Percentiles rank a stretch among this genome's conserved stretches.
phyloP scores from a whole-genome alignment of 2,329 filamentous ascomycete genomes.

The Periconia macrospinosa region DNA sequence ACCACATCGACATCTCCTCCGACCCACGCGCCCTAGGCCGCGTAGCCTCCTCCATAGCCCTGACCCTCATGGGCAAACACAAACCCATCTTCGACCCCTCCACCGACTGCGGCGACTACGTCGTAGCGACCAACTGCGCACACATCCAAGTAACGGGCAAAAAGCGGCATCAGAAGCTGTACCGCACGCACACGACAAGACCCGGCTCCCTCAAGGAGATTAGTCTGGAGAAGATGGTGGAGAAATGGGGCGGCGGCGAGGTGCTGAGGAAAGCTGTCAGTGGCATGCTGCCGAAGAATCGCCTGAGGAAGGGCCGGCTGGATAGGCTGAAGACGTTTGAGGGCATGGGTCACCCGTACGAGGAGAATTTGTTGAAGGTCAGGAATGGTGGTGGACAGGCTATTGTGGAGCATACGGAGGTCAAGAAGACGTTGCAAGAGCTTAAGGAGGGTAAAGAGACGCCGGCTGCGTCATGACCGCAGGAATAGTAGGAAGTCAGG shows the following conservation, averaged over 20 bases:
- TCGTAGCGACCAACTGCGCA: conserved; percentile 88
- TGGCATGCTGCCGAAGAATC: conserved; percentile 98
- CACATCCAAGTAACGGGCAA: conserved; percentile 86
- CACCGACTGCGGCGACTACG: conserved; percentile 98
- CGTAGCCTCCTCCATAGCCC: conserved; percentile 82
- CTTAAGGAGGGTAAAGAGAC: conserved; percentile 18
- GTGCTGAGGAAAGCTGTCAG: conserved; percentile 88
- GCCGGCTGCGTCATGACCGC: conserved; percentile 21
- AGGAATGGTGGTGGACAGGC: conserved; percentile 43
- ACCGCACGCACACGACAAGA: conserved; percentile 91
- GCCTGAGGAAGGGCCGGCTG: conserved; percentile 83
- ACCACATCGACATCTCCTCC: conserved; percentile 76
- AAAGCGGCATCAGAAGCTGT: conserved; percentile 91
- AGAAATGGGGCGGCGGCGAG: conserved; percentile 90
- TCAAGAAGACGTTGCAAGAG: conserved; percentile 41
- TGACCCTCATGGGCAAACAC: conserved; percentile 95
- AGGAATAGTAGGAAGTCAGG: not conserved
- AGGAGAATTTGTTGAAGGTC: conserved; percentile 79
- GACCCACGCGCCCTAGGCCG: conserved; percentile 79
- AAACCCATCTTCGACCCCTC: conserved; percentile 98
- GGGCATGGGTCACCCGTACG: conserved; percentile 88
- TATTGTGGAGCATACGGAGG: conserved; percentile 38
- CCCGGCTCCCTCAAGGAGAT: conserved; percentile 85
- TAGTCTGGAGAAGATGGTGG: conserved; percentile 93
- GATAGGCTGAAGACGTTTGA: conserved; percentile 94